phyloP scores from a whole-genome alignment of 2,329 filamentous ascomycete species.

The Niveomyces coronatus region DNA sequence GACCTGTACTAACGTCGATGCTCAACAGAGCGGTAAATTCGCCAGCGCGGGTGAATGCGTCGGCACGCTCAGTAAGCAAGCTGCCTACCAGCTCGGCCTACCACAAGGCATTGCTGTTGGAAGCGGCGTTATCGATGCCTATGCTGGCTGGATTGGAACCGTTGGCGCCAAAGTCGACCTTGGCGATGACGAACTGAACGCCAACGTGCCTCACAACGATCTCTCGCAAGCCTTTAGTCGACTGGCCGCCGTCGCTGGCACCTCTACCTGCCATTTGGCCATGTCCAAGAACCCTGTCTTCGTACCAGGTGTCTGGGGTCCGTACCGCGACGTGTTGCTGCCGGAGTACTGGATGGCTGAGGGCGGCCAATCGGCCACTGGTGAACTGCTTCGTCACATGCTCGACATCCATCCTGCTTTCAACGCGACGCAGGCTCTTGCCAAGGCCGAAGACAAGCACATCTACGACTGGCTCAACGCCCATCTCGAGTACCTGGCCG shows the following conservation, averaged over 20 bases:
- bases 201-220: constrained; percentile 64
- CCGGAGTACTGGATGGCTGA: constrained; percentile 95
- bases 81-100: constrained; percentile 73
- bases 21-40: constrained; percentile 72
- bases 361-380: constrained; percentile 91
- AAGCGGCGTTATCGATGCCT: constrained; percentile 94
- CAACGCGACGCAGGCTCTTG: constrained; percentile 65
- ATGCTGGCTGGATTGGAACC: constrained; percentile 96
- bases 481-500: constrained; percentile 67
- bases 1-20: constrained; percentile 2
- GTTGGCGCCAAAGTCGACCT: constrained; percentile 93
- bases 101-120: constrained; percentile 83
- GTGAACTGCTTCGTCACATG: constrained; percentile 87
- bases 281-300: constrained; percentile 93
- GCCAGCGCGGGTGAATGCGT: constrained; percentile 87
- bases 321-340: constrained; percentile 87
- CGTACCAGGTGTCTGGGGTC: constrained; percentile 92
- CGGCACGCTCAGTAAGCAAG: constrained; percentile 73
- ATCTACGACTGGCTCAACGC: constrained; percentile 94
- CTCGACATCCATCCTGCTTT: constrained; percentile 92
- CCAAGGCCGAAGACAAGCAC: constrained; percentile 73
- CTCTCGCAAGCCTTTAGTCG: constrained; percentile 88
- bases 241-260: constrained; percentile 87
- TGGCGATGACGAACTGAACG: constrained; percentile 52
- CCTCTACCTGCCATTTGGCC: constrained; percentile 92